phyloP scores from a whole-genome alignment of 2,329 filamentous ascomycete species.

The Thielaviopsis euricoi region DNA sequence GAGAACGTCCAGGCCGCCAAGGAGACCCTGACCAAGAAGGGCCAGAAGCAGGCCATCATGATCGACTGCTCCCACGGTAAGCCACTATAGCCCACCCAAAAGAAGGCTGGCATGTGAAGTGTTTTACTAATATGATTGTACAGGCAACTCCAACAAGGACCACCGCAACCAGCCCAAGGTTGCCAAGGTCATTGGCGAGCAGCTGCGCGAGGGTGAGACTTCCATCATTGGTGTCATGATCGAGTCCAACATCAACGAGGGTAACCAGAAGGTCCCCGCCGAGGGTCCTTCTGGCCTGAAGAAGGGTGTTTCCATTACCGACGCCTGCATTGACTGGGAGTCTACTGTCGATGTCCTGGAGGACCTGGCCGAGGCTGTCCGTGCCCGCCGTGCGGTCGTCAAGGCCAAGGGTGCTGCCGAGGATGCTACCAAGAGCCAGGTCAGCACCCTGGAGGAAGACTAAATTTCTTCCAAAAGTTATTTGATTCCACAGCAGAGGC shows the following conservation, averaged over 20 bases:
- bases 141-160: conserved; percentile 76
- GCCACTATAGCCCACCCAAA: no score
- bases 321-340: conserved; percentile 91
- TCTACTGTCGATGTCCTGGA: conserved; percentile 70
- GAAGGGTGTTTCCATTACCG: conserved; percentile 92
- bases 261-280: conserved; percentile 76
- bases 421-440: conserved; percentile 19
- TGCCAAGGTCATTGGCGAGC: conserved; percentile 59
- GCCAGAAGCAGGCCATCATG: conserved; percentile 68
- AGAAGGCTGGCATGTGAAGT: no score
- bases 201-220: conserved; percentile 69
- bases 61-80: conserved; percentile 88
- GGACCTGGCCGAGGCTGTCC: conserved; percentile 62
- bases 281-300: conserved; percentile 75
- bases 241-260: conserved; percentile 92
- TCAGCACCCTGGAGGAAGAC: conserved; percentile 35
- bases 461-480: conserved; percentile 16
- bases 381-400: conserved; percentile 46
- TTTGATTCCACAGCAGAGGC: no score
- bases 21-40: conserved; percentile 57
- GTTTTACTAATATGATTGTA: no score
- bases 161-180: conserved; percentile 97
- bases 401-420: conserved; percentile 17
- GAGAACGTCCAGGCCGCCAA: conserved; percentile 74
- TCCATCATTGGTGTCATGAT: conserved; percentile 98